Conservation (phyloP, 257 asterid species). For the Fraxinus excelsior region DNA sequence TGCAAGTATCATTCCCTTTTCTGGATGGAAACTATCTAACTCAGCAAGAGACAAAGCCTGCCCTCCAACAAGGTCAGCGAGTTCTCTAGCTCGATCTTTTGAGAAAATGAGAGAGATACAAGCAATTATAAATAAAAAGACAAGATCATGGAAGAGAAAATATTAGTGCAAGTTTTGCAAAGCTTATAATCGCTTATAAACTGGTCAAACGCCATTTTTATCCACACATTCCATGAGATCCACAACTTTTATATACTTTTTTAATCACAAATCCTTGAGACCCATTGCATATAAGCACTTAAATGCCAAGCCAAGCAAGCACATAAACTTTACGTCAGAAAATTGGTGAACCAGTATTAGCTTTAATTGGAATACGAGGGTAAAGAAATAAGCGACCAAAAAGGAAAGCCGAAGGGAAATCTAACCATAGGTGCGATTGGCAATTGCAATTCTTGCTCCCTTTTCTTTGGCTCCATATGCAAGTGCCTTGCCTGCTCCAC, state of each 20-base stretch:
- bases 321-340: not conserved
- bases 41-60: conserved; percentile 78
- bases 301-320: no score
- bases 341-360: not conserved
- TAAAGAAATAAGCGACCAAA: not conserved
- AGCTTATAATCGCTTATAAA: no score
- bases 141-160: not conserved
- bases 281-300: no score
- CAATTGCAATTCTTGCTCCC: conserved; percentile 92
- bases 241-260: no score
- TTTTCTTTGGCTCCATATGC: conserved; percentile 97
- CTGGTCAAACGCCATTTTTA: no score
- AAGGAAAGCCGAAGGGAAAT: conserved; percentile 27
- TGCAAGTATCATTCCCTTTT: conserved; percentile 90
- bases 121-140: not conserved
- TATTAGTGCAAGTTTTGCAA: no score
- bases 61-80: conserved; percentile 83
- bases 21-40: conserved; percentile 71
- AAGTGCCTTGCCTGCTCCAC: conserved; percentile 98
- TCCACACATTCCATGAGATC: no score
- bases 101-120: not conserved
- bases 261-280: no score
- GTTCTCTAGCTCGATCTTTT: conserved; percentile 80
- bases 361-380: not conserved
- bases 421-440: conserved; percentile 95